Evolutionary conservation across 805 yeast genomes (phyloP), one percentile per base, ranked within the genome.

Genomic region (Dipodascopsis tothii): DNA sequence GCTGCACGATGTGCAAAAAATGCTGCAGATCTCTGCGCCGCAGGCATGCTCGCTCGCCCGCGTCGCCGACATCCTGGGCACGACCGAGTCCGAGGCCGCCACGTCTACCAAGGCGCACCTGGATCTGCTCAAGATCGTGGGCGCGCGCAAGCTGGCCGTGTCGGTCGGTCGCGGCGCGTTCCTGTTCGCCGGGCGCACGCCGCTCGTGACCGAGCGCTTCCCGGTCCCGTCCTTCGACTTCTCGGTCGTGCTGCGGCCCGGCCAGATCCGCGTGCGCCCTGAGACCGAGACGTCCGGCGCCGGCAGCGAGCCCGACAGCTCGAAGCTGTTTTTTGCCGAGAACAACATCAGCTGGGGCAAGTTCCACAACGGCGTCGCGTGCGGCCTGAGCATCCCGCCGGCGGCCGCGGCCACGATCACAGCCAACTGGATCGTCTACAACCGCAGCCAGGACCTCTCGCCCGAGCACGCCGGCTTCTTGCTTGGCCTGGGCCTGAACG

Each of bases 391-490:
- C 43, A 77, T 90, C 5, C 77, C 90, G 3, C 9, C 9, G 14
- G 71, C 70, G 43, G 76, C 74, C 37, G 77, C 86, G 0, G 72
- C 73, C 33, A 86, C 84, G 5, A 77, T 85, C 5, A 73, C 77
- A 5, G 95, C 96, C 0, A 79, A 94, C 54, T 90, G 97, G 97
- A 83, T 90, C 30, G 81, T 82, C 1, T 86, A 84, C 60, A 85
- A 85, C 55, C 81, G 80, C 53, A 95, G 95, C 0, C 72, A 73
- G 1, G 71, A 66, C n/a, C 60, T 83, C 25, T 78, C 77, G 53
- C 74, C 95, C 0, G 88, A 84, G 49, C 96, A 88, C 67, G 96
- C 96, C 19, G 99, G 99, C 0, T 87, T 92, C 54, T 63, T 92
- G n/a, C 64, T 86, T 17, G 98, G 96, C 0, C 67, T 92, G 21